phyloP scores from a whole-genome alignment of 2,329 filamentous ascomycete genomes.

The Pseudocercospora fuligena region DNA sequence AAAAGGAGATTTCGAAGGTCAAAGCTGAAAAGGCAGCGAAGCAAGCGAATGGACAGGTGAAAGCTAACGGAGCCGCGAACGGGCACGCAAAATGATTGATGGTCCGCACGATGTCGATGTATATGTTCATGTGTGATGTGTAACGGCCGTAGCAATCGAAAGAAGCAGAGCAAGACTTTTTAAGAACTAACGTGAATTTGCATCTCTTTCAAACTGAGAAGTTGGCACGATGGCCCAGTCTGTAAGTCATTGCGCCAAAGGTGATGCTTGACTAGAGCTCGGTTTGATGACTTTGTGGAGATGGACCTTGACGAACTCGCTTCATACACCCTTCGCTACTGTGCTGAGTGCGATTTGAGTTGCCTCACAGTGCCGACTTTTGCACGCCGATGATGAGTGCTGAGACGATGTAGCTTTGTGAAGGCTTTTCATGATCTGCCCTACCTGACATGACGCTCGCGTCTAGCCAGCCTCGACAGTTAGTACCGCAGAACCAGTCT shows the following conservation, averaged over 20 bases:
- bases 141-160: neutral
- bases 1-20: slow-evolving; percentile 77
- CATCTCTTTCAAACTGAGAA: too few relatives aligned
- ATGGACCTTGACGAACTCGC: too few relatives aligned
- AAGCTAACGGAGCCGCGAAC: slow-evolving; percentile 34
- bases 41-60: slow-evolving; percentile 26
- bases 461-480: too few relatives aligned
- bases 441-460: neutral
- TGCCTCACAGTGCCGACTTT: neutral
- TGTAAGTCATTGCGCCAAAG: neutral
- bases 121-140: slow-evolving; percentile 8
- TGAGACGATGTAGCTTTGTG: too few relatives aligned
- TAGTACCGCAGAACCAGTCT: too few relatives aligned
- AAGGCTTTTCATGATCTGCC: neutral
- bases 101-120: neutral
- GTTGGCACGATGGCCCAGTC: neutral
- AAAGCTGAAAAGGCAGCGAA: slow-evolving; percentile 60
- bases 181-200: neutral
- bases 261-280: neutral
- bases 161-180: neutral
- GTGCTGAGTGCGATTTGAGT: neutral
- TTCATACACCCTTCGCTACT: neutral
- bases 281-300: neutral
- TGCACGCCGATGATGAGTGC: too few relatives aligned
- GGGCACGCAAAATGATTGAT: slow-evolving; percentile 29